Evolutionary conservation across 441 rosid species (phyloP).

Genomic region (Pelargonium fulgidum): DNA sequence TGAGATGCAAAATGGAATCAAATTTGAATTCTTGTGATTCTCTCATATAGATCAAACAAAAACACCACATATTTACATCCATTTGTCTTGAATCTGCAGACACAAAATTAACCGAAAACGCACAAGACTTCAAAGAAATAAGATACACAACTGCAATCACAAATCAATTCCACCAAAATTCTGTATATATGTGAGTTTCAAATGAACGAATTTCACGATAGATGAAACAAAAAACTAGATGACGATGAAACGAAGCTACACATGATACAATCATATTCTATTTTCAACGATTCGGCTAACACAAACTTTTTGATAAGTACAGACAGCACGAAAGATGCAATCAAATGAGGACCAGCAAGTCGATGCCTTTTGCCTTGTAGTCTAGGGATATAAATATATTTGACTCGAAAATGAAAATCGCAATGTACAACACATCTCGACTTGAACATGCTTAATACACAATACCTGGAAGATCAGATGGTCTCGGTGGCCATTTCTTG

Average conservation of each 20-base stretch:
- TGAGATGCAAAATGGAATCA: no score
- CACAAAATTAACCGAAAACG: not conserved
- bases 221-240: not conserved
- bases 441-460: conserved; percentile 12
- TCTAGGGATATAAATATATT: not conserved
- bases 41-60: no score
- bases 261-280: conserved; percentile 18
- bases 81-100: not conserved
- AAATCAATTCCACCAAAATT: not conserved
- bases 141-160: not conserved
- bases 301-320: conserved; percentile 5
- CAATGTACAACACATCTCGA: conserved; percentile 14
- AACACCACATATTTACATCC: no score
- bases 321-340: conserved; percentile 13
- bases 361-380: not conserved
- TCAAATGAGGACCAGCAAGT: conserved; percentile 11
- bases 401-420: not conserved
- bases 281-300: conserved; percentile 5
- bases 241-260: not conserved
- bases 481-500: conserved; percentile 2
- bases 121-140: not conserved
- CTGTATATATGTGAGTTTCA: not conserved
- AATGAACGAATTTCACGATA: conserved; percentile 16
- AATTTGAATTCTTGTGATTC: no score
- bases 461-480: not conserved